A percentile compares a stretch with the other conserved stretches of the same genome.
These are phyloP conservation scores for Cystobasidiaceae sp. DNA, from an alignment of 1,284 basidiomycete species.

Conservation along the genomic window DNA sequence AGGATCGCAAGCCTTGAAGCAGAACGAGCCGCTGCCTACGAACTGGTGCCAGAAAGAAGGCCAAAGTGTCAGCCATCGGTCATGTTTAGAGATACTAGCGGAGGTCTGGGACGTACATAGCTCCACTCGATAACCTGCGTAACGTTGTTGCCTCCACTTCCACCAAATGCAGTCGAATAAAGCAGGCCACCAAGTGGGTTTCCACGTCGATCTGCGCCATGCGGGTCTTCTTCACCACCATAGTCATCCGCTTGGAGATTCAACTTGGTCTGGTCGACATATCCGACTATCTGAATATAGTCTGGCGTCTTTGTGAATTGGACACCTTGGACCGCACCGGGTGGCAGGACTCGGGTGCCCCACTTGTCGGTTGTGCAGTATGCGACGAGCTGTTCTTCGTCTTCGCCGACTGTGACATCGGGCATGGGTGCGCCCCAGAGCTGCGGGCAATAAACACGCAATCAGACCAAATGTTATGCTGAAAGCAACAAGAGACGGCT, in stretches of 20 bases:
- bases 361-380: constrained; percentile 34
- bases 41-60: constrained; percentile 46
- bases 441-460: neutral
- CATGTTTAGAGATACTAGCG: too few species aligned
- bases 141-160: constrained; percentile 44
- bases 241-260: constrained; percentile 56
- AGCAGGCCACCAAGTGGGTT: constrained; percentile 42
- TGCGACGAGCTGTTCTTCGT: constrained; percentile 37
- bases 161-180: constrained; percentile 41
- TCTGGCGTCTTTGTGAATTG: constrained; percentile 62
- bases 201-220: constrained; percentile 45
- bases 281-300: constrained; percentile 62
- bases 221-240: constrained; percentile 53
- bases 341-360: constrained; percentile 29
- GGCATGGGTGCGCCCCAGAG: constrained; percentile 32
- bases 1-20: constrained; percentile 49
- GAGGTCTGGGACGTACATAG: neutral
- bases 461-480: neutral
- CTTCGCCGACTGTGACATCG: constrained; percentile 33
- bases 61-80: too few species aligned
- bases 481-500: neutral
- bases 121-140: constrained; percentile 58
- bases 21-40: constrained; percentile 57
- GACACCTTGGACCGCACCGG: constrained; percentile 55
- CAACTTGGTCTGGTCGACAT: constrained; percentile 58